Evolutionary conservation across 1,284 basidiomycete species (phyloP), one percentile per base, ranked within the genome.

Genomic region (Ganoderma sp.): DNA sequence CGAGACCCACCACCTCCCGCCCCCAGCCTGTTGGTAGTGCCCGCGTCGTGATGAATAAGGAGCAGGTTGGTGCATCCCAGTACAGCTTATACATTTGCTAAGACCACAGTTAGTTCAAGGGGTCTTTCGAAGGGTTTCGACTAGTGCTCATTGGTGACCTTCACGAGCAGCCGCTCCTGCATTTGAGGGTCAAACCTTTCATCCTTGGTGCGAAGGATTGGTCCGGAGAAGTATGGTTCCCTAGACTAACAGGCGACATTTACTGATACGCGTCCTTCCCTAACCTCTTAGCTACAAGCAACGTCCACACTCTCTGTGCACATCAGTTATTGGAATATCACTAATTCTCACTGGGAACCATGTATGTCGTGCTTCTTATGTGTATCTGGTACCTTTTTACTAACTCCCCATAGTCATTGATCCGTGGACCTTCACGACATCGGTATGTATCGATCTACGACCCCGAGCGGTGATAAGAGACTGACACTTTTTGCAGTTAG

Each of bases 271-370:
- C 43, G 9, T 28, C 50, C 28, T 34, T 45, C 19, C 17, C 8
- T 45, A 19, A 39, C 17, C 43, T 64, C 63, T 69, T 66, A 97
- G 95, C 81, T 98, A 60, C 91, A 92, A 77, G 91, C 94, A 10
- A 90, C 89, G 4, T 94, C 91, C 0, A 91, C 92, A 0, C 83
- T 98, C 73, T 90, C 90, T 22, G 90, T 90, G 2, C 90, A 92
- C 65, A 92, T 99, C 78, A 96, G 92, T 73, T 99, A 98, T 78
- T 99, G 96, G 94, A 99, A 99, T 80, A 82, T 99, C 65, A 92
- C 93, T 37, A 97, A 98, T 77, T 99, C 98, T 60, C 96, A 99
- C 77, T 99, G 98, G 95, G 98, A 99, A 81, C 98, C 98, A n/a
- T 82, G 90, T 92, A 76, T 71, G 88, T 81, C 12, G 22, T 54